Evolutionary conservation across 2,329 filamentous ascomycete genomes (phyloP).

Genomic region (Colletotrichum sp.): DNA sequence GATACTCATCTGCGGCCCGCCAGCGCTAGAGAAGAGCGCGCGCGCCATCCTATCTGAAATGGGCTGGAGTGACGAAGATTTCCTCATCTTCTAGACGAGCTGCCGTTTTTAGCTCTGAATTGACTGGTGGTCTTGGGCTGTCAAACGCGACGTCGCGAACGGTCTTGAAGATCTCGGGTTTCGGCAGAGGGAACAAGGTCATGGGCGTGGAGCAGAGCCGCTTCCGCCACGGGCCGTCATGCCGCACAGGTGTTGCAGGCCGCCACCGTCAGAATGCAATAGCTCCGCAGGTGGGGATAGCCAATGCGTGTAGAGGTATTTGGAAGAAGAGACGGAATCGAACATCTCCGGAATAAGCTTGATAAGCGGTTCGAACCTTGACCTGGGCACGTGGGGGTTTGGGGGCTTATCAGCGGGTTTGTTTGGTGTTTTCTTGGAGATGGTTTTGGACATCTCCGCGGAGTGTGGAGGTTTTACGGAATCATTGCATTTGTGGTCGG

Average conservation of each 20-base stretch:
- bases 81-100: slow-evolving; percentile 72
- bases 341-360: slow-evolving; percentile 11
- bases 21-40: slow-evolving; percentile 72
- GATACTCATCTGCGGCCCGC: slow-evolving; percentile 82
- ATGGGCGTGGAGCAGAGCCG: neutral
- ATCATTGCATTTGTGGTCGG: neutral
- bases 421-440: neutral
- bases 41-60: slow-evolving; percentile 55
- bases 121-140: neutral
- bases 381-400: neutral
- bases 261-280: neutral
- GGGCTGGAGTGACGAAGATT: slow-evolving; percentile 75
- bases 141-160: neutral
- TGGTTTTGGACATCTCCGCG: slow-evolving; percentile 5
- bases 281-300: neutral
- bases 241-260: neutral
- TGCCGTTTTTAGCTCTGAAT: neutral
- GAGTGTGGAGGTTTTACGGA: neutral
- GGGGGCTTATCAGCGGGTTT: neutral
- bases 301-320: neutral
- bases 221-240: slow-evolving; percentile 3
- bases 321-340: neutral
- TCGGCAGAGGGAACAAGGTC: neutral
- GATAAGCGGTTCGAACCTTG: neutral
- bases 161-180: neutral